A percentile compares a stretch with the other conserved stretches of the same genome.
phyloP scores from a whole-genome alignment of 2,329 filamentous ascomycete genomes.

The Neocucurbitaria cava region DNA sequence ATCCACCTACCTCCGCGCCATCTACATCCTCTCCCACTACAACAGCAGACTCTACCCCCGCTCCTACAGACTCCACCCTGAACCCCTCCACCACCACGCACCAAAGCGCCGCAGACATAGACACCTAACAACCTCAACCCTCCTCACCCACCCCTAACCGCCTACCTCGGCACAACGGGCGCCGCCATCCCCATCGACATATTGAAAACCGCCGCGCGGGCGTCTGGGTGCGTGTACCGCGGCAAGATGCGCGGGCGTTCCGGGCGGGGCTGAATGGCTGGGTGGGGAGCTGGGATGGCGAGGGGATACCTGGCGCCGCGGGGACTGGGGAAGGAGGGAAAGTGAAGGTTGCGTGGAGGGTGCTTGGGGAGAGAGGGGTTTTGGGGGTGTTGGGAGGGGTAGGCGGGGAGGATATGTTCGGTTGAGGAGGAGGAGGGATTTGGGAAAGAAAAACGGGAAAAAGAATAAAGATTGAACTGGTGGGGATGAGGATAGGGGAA shows the following conservation, averaged over 20 bases:
- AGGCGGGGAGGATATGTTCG: constrained; percentile 24
- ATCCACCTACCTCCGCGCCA: not conserved
- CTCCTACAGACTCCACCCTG: not conserved
- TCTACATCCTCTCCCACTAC: not conserved
- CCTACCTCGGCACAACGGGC: constrained; percentile 75
- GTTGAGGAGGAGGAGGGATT: constrained; percentile 7
- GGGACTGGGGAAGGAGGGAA: constrained; percentile 12
- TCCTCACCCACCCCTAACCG: constrained; percentile 69
- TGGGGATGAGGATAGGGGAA: not conserved
- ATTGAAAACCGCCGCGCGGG: constrained; percentile 58
- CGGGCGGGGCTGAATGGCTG: constrained; percentile 33
- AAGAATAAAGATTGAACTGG: no score
- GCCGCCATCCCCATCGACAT: constrained; percentile 73
- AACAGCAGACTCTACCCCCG: not conserved
- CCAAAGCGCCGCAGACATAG: constrained; percentile 34
- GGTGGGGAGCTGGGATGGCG: constrained; percentile 33
- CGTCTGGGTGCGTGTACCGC: constrained; percentile 34
- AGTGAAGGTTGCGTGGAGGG: constrained; percentile 39
- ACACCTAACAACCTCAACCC: constrained; percentile 69
- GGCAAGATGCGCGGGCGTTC: constrained; percentile 34
- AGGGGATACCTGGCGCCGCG: constrained; percentile 28
- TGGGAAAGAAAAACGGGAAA: not conserved
- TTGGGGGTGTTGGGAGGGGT: constrained; percentile 6
- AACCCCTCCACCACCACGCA: not conserved
- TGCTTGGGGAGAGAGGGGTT: constrained; percentile 21